Conservation (phyloP, 2,329 filamentous ascomycete species). For the Apiospora hydei region DNA sequence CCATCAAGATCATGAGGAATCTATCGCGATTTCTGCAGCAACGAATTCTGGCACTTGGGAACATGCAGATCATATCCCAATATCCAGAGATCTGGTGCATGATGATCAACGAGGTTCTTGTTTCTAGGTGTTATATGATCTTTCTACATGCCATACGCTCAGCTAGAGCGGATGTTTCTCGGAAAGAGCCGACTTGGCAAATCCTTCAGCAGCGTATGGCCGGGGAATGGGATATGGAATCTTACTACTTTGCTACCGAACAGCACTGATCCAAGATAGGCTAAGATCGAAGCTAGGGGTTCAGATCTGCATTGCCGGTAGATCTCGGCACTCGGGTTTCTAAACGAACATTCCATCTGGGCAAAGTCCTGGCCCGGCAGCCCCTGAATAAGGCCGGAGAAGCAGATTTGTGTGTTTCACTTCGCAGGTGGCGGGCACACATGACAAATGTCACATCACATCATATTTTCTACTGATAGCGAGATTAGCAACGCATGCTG, state of each 20-base stretch:
- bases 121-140: not conserved
- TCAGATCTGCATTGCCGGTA: not conserved
- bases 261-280: not conserved
- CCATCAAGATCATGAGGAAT: not conserved
- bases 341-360: not conserved
- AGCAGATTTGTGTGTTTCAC: not conserved
- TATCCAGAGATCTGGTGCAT: not conserved
- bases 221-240: not conserved
- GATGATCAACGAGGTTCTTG: not conserved
- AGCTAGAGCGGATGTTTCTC: not conserved
- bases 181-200: not conserved
- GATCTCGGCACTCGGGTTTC: not conserved
- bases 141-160: not conserved
- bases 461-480: not conserved
- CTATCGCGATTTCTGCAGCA: not conserved
- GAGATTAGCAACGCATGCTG: not conserved
- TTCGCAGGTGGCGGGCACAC: not conserved
- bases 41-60: not conserved
- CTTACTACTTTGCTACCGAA: not conserved
- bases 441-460: not conserved
- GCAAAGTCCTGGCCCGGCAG: not conserved
- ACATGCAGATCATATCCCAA: too few relatives aligned
- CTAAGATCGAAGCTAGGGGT: not conserved
- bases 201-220: not conserved
- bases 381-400: conserved; percentile 11